Evolutionary conservation across 257 asterid genomes (phyloP), one percentile per base, ranked within the genome.

Genomic region (Fraxinus quadrangulata): DNA sequence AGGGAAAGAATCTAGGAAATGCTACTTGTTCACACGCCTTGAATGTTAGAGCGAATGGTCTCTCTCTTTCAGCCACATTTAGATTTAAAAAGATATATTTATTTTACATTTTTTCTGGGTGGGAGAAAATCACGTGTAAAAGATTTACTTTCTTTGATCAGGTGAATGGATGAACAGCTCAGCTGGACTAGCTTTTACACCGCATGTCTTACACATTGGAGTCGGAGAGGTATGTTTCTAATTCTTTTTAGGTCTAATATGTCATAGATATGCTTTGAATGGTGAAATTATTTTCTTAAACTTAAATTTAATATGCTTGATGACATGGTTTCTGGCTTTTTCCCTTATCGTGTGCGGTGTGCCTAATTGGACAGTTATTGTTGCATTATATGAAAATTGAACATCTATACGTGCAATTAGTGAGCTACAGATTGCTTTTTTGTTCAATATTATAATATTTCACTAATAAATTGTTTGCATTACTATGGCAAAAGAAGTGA

Each of bases 101-200:
- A 69, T 28, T 66, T 19, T 26, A 47, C n/a, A 12, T 9, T 63
- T 3, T 70, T 66, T 3, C 14, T 67, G 30, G 21, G 61, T 40
- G 34, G 73, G 56, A 63, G 33, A 39, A 73, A 36, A 12, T 72
- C 3, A 65, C 70, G 65, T 72, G 78, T 21, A 16, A 59, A 49
- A 21, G 23, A 51, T 54, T 42, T 33, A 24, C 70, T 80, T 77
- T 67, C 2, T 68, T 67, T 69, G 61, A 71, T 66, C 83, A 96
- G 99, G 99, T 84, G 99, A 93, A 71, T 96, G 99, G 99, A 96
- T 96, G 99, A 96, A 93, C 83, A 87, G 76, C 87, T 90, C 99
- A 33, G 98, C 97, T 77, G 99, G 99, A 73, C 84, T 89, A 26
- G 99, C 99, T 45, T 96, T 96, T 80, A 90, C 99, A 19, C 99